Base-by-base conservation (phyloP, 2,329 filamentous ascomycete species). In the Colletotrichum tabaci region DNA sequence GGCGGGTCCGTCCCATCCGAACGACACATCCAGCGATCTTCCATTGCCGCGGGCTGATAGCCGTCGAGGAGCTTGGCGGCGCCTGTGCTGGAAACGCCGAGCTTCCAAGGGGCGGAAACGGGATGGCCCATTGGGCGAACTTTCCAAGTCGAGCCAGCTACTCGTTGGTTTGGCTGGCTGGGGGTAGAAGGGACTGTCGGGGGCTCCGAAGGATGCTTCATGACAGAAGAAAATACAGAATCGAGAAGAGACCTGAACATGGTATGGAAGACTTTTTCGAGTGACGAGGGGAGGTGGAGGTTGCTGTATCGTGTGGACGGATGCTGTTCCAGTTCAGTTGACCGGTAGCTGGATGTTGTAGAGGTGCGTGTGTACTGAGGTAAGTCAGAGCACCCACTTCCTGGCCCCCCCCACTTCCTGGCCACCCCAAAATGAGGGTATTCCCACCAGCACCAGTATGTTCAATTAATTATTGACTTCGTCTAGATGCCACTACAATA, bases 11-110 rank as follows among this genome's bases (percentile, higher is more conserved):
- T 57, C 3, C 60, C 64, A 10, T 67, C 58, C 38, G 64, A 46
- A 21, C 53, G 53, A 30, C 42, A 58, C 64, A 71, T 63, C 68
- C 68, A 71, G 9, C 64, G 64, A 58, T 67, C 64, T 10, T 71
- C 68, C 68, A 71, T 71, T 21, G 46, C 58, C 2, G 23, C 46
- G 16, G 68, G 68, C 50, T 53, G 52, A 15, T 62, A 71, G 4
- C 64, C 64, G 35, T 12, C 1, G 3, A 67, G 30, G 3, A 71
- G 68, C 40, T 64, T 71, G 18, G 46, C 53, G 50, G 38, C 21
- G 64, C 64, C 64, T 50, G 8, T 47, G 7, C 21, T n/a, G 21
- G 64, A 67, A 2, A 67, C 30, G 5, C 23, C 13, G 9, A 63
- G 50, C 7, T 42, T 23, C 64, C 68, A 67, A 4, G 50, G 15